Evolutionary conservation across 2,329 filamentous ascomycete genomes (phyloP), one percentile per base, ranked within the genome.

Genomic region (Claviceps capensis): DNA sequence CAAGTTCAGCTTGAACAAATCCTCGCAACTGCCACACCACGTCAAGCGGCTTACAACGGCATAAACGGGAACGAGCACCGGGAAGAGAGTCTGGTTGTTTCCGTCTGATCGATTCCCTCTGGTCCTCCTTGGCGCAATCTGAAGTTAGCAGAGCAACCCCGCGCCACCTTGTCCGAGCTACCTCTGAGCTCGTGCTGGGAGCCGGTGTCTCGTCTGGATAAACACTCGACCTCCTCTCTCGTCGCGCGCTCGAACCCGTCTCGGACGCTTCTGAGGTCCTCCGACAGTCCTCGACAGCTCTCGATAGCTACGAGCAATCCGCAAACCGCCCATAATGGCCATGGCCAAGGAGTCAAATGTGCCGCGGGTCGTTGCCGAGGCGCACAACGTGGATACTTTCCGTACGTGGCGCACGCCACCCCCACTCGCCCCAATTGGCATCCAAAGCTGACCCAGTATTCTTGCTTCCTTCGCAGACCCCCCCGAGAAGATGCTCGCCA

Each of bases 351-450:
- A 68, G 53, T 58, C 67, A 57, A 60, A 59, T 73, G 66, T 63
- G 61, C 59, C 78, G 76, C 47, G 82, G 61, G 85, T 89, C 62
- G 85, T 89, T 62, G 75, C 76, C 55, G 86, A 89, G 74, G 84
- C 85, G 63, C 85, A 88, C 68, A 71, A 82, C 64, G 84, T 88
- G 60, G 82, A 87, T 68, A 89, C 85, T 19, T 88, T 73, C 63
- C 78, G 80, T 83, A 70, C 75, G 79, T 50, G 51, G 52, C 37
- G 36, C 38, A 19, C 11, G 42, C 30, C 17, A 45, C 7, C 8
- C 43, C 23, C 42, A 11, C 22, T 14, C 8, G 42, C 13, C 13
- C 42, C 42, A 26, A 16, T 26, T 26, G 43, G 17, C 6, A 16
- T 23, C 13, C 37, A 23, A 9, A 37, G 45, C 50, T 52, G 44